phyloP scores from a whole-genome alignment of 208 protist species.

The Phytomonas sp. region DNA sequence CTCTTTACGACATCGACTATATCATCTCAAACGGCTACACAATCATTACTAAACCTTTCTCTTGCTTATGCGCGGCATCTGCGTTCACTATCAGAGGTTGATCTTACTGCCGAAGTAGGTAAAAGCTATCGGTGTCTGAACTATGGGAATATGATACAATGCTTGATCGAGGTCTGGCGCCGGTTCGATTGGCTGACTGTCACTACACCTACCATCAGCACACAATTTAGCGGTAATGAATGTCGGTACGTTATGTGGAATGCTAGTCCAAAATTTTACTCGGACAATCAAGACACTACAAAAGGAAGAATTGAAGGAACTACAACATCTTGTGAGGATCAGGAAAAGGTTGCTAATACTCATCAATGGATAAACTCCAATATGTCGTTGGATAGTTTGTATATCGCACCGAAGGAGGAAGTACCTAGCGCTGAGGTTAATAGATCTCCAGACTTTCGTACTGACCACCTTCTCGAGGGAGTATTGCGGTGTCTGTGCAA shows the following conservation, averaged over 20 bases:
- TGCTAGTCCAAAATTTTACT: neutral
- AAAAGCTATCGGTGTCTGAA: conserved; percentile 18
- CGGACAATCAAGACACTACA: neutral
- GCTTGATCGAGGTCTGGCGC: conserved; percentile 35
- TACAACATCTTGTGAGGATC: conserved; percentile 6
- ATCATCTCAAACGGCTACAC: neutral
- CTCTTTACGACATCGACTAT: neutral
- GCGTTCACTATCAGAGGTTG: conserved; percentile 12
- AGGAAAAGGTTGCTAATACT: conserved; percentile 4
- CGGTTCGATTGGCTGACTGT: conserved; percentile 13
- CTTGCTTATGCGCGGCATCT: conserved; percentile 23
- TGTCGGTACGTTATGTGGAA: neutral
- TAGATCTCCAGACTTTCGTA: conserved; percentile 11
- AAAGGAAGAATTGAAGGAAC: neutral
- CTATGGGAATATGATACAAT: conserved; percentile 39
- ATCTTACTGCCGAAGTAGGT: conserved; percentile 27
- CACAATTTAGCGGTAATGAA: neutral
- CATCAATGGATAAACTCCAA: conserved; percentile 14
- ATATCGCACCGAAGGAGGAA: conserved; percentile 4
- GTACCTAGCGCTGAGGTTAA: neutral
- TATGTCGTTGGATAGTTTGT: conserved; percentile 5
- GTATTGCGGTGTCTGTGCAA: conserved; percentile 21
- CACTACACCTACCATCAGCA: conserved; percentile 4
- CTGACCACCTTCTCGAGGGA: conserved; percentile 19
- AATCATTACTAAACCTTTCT: conserved; percentile 20